Evolutionary conservation across 345 rosid genomes (phyloP), one percentile per base, ranked within the genome.

Genomic region (Syzygium aqueum): DNA sequence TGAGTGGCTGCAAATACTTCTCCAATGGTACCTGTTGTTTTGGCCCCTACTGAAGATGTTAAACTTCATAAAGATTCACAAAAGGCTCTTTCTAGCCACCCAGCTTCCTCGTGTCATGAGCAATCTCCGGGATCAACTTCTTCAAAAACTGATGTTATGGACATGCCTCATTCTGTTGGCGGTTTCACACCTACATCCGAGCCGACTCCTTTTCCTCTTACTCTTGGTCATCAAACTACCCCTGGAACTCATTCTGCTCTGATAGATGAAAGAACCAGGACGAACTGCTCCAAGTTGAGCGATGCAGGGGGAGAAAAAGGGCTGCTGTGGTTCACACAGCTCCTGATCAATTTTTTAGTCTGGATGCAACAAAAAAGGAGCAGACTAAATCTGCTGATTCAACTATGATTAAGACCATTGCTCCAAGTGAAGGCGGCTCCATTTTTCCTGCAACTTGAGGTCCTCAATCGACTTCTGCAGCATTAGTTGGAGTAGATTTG

Each of bases 1-100:
- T 92, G 97, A 91, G 94, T 82, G 84, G 57, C 88, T 61, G 63
- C 90, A 15, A 95, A 93, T 84, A 94, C 89, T 90, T 86, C 95
- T 90, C 93, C 92, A 14, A 56, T 90, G 65, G 87, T 90, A 3
- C 59, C 86, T 63, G 77, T 57, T 84, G 67, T 57, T 53, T 77
- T 85, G 28, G 85, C 85, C 46, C 51, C 92, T 87, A 51, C 89
- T 89, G 93, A 87, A 90, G 61, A 61, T 83, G 90, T 87, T n/a
- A 90, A 92, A 86, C 86, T 87, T 51, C 92, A 91, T 85, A 40
- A 16, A 6, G 94, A 89, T 65, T 87, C 91, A 84, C 93, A 86
- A 86, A 90, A 88, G 84, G 84, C 88, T 77, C 89, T 87, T 85
- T 89, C 92, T 46, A 88, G 88, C 90, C 86, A 91, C 53, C 89